Evolutionary conservation across 2,329 filamentous ascomycete species (phyloP), one percentile per base, ranked within the genome.

Genomic region (Diplocarpon mali): DNA sequence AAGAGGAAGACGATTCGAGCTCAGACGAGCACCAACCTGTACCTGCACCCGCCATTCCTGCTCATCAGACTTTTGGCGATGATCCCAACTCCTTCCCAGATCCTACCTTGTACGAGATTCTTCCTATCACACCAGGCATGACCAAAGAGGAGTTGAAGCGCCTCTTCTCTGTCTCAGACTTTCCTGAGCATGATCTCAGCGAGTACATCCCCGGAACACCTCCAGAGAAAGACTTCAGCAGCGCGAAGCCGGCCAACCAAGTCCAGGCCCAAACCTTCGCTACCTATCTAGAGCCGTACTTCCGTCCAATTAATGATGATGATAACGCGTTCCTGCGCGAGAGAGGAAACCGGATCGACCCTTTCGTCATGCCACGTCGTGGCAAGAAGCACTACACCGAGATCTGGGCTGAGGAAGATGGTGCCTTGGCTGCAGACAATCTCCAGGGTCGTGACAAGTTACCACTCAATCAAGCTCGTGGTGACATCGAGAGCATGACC

Each of bases 161-260:
- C 54, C 90, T 96, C 42, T 93, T 86, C 63, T 87, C 86, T 7
- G 92, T 98, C 13, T 80, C 84, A 4, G 72, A 76, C 12, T 98
- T 92, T 60, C 92, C 92, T 0, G 74, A 73, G 42, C 82, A 76
- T 52, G 85, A 95, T 58, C 72, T 98, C 8, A 73, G 80, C 46
- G 82, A 95, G 59, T 71, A 92, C 54, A 93, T 94, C 52, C 84
- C 90, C 10, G 92, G 92, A 38, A 80, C 84, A 32, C 85, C 89
- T 1, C 90, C 92, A 1, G 89, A 96, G 64, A 88, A 86, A 62
- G 92, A 98, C 67, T 96, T 95, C 59, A 95, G 86, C 61, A 94
- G 79, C 60, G 83, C 87, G 29, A 98, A 96, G 62, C 88, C 90
- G 5, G 81, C 82, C 15, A 94, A 90, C 57, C 92, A 98, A 68